Conservation (phyloP, 2,329 filamentous ascomycete species). For the Thelonectria olida region DNA sequence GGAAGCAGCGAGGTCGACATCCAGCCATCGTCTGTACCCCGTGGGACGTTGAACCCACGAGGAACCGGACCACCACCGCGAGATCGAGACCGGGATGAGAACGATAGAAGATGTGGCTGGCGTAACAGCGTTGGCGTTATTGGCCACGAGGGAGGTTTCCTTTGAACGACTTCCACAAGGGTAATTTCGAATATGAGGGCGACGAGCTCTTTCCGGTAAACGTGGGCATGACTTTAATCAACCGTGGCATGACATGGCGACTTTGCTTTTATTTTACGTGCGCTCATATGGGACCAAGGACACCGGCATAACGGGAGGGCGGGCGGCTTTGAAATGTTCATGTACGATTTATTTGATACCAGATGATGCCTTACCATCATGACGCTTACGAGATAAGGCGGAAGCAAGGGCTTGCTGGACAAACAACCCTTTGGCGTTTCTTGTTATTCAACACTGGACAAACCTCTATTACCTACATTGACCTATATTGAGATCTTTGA, state of each 20-base stretch:
- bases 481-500: neutral
- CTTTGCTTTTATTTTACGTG: slow-evolving; percentile 8
- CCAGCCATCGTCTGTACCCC: slow-evolving; percentile 48
- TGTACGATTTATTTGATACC: slow-evolving; percentile 42
- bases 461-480: neutral
- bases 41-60: slow-evolving; percentile 55
- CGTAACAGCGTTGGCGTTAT: slow-evolving; percentile 65
- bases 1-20: slow-evolving; percentile 57
- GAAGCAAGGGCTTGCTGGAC: slow-evolving; percentile 27
- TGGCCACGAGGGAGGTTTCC: slow-evolving; percentile 62
- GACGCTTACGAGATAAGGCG: slow-evolving; percentile 37
- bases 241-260: slow-evolving; percentile 6
- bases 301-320: slow-evolving; percentile 3
- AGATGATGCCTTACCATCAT: slow-evolving; percentile 36
- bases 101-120: slow-evolving; percentile 63
- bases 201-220: neutral
- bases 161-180: slow-evolving; percentile 48
- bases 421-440: slow-evolving; percentile 32
- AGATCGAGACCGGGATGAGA: slow-evolving; percentile 47
- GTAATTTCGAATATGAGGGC: neutral
- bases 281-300: slow-evolving; percentile 9
- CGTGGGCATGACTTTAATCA: neutral
- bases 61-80: slow-evolving; percentile 43
- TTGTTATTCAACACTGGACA: slow-evolving; percentile 18
- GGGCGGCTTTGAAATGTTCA: slow-evolving; percentile 30